These are phyloP conservation scores for Tinospora cordifolia DNA, from an alignment of 164 flowering plant genomes.

Conservation along the genomic window DNA sequence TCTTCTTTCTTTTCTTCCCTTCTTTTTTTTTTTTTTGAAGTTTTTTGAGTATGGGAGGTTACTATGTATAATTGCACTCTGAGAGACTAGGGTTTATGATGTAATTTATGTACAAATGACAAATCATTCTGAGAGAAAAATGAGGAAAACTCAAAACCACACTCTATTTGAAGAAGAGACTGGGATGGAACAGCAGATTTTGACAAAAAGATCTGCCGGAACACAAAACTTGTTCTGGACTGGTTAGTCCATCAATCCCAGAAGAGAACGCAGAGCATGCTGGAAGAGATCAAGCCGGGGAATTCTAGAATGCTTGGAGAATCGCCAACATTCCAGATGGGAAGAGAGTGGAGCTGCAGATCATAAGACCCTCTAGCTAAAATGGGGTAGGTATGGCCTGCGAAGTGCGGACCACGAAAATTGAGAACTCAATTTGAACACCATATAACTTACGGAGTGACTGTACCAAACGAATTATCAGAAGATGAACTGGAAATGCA, in stretches of 20 bases:
- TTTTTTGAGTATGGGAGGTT: slow-evolving; percentile 35
- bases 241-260: slow-evolving; percentile 13
- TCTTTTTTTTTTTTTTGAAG: slow-evolving; percentile 5
- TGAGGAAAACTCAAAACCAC: slow-evolving; percentile 30
- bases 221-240: slow-evolving; percentile 16
- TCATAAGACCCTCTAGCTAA: slow-evolving; percentile 36
- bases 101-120: slow-evolving; percentile 46
- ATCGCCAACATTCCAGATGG: slow-evolving; percentile 38
- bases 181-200: slow-evolving; percentile 45
- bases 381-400: slow-evolving; percentile 44
- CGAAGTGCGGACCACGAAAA: slow-evolving; percentile 18
- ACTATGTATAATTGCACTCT: slow-evolving; percentile 48
- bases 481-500: slow-evolving; percentile 12
- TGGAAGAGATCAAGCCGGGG: slow-evolving; percentile 17
- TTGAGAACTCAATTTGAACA: slow-evolving; percentile 10
- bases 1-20: neutral
- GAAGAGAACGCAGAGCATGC: slow-evolving; percentile 13
- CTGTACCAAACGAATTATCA: slow-evolving; percentile 12
- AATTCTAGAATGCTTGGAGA: slow-evolving; percentile 21
- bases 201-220: slow-evolving; percentile 26
- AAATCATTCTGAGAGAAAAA: slow-evolving; percentile 17
- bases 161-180: slow-evolving; percentile 27
- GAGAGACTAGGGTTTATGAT: slow-evolving; percentile 19
- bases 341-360: slow-evolving; percentile 33
- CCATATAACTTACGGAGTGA: slow-evolving; percentile 25